Conservation (phyloP, 2,329 filamentous ascomycete genomes). For the Tothia fuscella region DNA sequence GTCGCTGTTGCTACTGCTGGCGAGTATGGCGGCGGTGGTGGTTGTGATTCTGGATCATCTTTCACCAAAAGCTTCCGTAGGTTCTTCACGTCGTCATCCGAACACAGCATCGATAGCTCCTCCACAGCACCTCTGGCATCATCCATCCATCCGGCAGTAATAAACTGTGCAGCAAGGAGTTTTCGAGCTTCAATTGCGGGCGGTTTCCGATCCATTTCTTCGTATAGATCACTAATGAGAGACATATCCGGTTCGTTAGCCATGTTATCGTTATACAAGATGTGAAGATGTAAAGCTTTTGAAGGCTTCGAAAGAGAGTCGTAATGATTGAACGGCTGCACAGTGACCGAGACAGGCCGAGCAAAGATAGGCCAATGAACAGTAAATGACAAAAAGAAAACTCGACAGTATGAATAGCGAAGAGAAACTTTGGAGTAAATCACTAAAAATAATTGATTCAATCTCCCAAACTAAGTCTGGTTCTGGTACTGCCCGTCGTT, state of each 20-base stretch:
- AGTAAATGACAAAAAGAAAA: no score
- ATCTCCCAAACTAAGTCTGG: no score
- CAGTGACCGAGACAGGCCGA: no score
- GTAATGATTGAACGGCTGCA: no score
- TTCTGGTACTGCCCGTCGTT: no score
- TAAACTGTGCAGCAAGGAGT: constrained; percentile 6
- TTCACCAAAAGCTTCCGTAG: constrained; percentile 25
- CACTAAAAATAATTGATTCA: no score
- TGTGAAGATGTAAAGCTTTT: no score
- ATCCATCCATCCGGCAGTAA: constrained; percentile 5
- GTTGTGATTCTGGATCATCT: constrained; percentile 21
- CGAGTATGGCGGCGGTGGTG: constrained; percentile 19
- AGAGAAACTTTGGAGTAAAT: no score
- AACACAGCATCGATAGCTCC: constrained; percentile 2
- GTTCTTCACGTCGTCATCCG: constrained; percentile 14
- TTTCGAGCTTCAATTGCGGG: constrained; percentile 10
- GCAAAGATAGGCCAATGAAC: no score
- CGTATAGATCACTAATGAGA: constrained; percentile 21
- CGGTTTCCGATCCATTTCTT: constrained; percentile 14
- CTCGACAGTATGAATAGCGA: no score
- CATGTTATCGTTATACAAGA: no score
- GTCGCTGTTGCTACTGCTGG: background rate
- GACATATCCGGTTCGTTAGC: constrained; percentile 21
- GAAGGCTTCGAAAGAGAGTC: no score
- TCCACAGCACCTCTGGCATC: background rate